phyloP scores from a whole-genome alignment of 345 rosid genomes.

The Murraya koenigii region DNA sequence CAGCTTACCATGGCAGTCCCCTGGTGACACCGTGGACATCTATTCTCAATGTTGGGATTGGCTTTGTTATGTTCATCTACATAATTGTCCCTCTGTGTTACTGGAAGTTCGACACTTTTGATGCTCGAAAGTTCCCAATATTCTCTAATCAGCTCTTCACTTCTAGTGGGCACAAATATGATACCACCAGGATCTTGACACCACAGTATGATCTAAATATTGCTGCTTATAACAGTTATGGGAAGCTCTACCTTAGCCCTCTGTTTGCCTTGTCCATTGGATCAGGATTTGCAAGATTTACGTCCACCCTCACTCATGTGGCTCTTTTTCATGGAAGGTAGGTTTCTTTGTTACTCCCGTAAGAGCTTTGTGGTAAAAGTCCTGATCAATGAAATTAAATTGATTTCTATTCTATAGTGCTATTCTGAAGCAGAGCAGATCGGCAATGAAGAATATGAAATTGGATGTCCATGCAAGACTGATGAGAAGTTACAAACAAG shows the following conservation, averaged over 20 bases:
- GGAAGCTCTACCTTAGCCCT: constrained; percentile 96
- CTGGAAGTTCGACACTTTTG: constrained; percentile 90
- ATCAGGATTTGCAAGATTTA: constrained; percentile 95
- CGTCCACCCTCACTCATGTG: constrained; percentile 92
- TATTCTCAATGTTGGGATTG: constrained; percentile 82
- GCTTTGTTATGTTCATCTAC: constrained; percentile 92
- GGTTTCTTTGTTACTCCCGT: background rate
- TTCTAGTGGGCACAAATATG: constrained; percentile 68
- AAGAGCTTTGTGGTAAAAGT: background rate
- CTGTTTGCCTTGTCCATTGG: constrained; percentile 95
- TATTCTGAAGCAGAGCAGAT: constrained; percentile 74
- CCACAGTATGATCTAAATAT: constrained; percentile 59
- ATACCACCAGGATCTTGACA: constrained; percentile 79
- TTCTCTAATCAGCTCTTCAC: constrained; percentile 90
- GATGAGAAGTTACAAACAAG: constrained; percentile 83
- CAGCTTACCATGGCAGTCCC: constrained; percentile 98
- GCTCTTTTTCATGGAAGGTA: constrained; percentile 97
- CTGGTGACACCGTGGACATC: constrained; percentile 91
- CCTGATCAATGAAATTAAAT: background rate
- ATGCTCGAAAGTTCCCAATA: constrained; percentile 83
- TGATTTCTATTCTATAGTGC: constrained; percentile 47
- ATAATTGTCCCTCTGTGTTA: constrained; percentile 88
- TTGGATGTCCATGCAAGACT: constrained; percentile 76
- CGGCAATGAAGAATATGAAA: constrained; percentile 68
- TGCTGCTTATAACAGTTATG: constrained; percentile 62